Evolutionary conservation across 1,284 basidiomycete species (phyloP).

Genomic region (Ganoderma lingzhi): DNA sequence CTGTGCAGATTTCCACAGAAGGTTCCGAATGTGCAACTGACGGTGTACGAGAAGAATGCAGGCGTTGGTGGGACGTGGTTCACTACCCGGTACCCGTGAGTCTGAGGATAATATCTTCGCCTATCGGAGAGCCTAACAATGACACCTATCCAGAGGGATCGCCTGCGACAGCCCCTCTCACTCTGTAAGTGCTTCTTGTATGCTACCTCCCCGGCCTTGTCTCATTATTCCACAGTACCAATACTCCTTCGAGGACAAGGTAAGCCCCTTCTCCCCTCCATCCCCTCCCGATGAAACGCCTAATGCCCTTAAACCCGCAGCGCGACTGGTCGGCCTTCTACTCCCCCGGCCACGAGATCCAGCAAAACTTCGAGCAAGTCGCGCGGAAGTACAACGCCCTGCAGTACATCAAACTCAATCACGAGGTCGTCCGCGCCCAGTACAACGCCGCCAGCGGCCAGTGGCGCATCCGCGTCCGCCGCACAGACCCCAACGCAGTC

Average conservation of each 20-base stretch:
- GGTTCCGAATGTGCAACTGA: constrained; percentile 58
- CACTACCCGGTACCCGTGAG: constrained; percentile 43
- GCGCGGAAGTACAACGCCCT: constrained; percentile 65
- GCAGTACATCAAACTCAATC: constrained; percentile 60
- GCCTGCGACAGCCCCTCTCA: constrained; percentile 65
- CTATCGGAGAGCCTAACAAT: not conserved
- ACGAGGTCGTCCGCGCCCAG: constrained; percentile 57
- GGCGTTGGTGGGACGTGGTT: constrained; percentile 69
- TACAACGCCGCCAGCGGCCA: constrained; percentile 59
- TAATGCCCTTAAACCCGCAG: constrained; percentile 36
- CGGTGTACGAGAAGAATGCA: constrained; percentile 63
- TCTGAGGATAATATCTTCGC: not conserved
- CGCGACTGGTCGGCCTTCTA: constrained; percentile 68
- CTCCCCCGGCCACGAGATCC: constrained; percentile 64
- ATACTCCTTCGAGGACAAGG: constrained; percentile 64
- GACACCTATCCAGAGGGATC: constrained; percentile 49
- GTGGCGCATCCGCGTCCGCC: constrained; percentile 60
- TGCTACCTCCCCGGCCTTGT: not conserved
- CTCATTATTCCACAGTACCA: constrained; percentile 54
- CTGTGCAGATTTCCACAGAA: constrained; percentile 55
- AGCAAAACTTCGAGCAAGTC: constrained; percentile 57
- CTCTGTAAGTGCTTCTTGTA: constrained; percentile 44
- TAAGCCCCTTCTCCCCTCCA: constrained; percentile 1
- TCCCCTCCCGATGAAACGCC: not conserved
- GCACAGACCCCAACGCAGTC: constrained; percentile 23